phyloP scores from a whole-genome alignment of 2,329 filamentous ascomycete genomes.

The Xylariaceae sp. region DNA sequence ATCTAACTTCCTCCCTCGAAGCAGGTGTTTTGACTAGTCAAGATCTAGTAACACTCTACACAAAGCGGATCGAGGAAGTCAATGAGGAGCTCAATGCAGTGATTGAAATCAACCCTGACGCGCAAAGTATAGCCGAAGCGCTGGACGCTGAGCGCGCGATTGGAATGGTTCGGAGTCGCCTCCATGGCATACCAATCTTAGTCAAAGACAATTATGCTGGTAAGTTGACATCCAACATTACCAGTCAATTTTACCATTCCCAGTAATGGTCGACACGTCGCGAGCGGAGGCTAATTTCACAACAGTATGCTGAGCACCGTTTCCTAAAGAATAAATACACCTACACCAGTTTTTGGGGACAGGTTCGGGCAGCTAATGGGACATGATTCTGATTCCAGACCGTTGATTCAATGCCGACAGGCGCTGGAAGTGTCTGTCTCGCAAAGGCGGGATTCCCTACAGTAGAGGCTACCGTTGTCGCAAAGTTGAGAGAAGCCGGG shows the following conservation, averaged over 20 bases:
- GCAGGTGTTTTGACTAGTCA: constrained; percentile 13
- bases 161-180: constrained; percentile 35
- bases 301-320: too few relatives aligned
- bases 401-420: constrained; percentile 45
- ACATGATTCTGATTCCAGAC: too few relatives aligned
- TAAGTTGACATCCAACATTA: constrained; percentile 5
- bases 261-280: too few relatives aligned
- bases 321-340: too few relatives aligned
- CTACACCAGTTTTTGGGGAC: too few relatives aligned
- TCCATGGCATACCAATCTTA: constrained; percentile 61
- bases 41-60: constrained; percentile 20
- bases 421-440: constrained; percentile 14
- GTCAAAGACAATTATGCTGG: constrained; percentile 66
- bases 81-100: constrained; percentile 30
- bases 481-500: constrained; percentile 52
- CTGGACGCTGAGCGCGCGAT: constrained; percentile 31
- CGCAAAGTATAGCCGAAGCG: constrained; percentile 27
- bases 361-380: too few relatives aligned
- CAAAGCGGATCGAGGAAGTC: constrained; percentile 23
- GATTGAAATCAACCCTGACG: constrained; percentile 35
- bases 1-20: constrained; percentile 11
- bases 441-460: neutral
- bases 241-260: too few relatives aligned
- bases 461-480: constrained; percentile 39
- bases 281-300: too few relatives aligned